These are phyloP conservation scores for Furcasterigmium furcatum DNA, from an alignment of 2,329 filamentous ascomycete species.

Conservation along the genomic window DNA sequence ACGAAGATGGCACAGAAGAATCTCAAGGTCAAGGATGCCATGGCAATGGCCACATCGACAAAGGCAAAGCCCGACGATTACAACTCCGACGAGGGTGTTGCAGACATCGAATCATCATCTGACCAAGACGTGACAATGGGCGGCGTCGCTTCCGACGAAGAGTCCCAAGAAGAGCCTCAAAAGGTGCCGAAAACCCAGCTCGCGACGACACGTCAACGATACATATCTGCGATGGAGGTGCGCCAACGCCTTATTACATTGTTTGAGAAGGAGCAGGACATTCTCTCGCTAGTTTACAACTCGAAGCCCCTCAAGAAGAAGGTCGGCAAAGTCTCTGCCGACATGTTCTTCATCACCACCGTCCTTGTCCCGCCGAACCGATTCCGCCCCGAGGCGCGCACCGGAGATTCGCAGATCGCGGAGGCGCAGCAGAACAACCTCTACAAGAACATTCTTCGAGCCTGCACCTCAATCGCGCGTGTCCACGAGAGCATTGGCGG, in stretches of 20 bases:
- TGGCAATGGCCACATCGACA: constrained; percentile 52
- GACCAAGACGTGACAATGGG: constrained; percentile 37
- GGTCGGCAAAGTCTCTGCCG: constrained; percentile 58
- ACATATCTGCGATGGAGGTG: constrained; percentile 81
- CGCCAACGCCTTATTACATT: constrained; percentile 73
- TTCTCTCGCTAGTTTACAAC: constrained; percentile 82
- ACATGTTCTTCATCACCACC: constrained; percentile 92
- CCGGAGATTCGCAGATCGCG: constrained; percentile 75
- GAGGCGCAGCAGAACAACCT: constrained; percentile 86
- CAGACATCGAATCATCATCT: constrained; percentile 56
- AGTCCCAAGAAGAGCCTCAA: constrained; percentile 23
- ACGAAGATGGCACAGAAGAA: constrained; percentile 69
- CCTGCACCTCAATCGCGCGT: constrained; percentile 69
- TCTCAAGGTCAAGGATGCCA: constrained; percentile 67
- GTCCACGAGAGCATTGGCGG: constrained; percentile 51
- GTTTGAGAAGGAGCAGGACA: constrained; percentile 83
- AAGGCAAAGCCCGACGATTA: constrained; percentile 34
- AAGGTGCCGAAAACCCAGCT: constrained; percentile 29
- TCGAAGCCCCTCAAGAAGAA: constrained; percentile 63
- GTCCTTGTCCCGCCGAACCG: constrained; percentile 89
- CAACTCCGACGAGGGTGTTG: constrained; percentile 66
- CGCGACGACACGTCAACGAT: constrained; percentile 56
- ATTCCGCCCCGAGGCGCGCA: constrained; percentile 82
- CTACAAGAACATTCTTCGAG: constrained; percentile 79
- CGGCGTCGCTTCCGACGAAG: constrained; percentile 37